Evolutionary conservation across 352 stramenopile species (phyloP).

Genomic region (Pythium sp.): DNA sequence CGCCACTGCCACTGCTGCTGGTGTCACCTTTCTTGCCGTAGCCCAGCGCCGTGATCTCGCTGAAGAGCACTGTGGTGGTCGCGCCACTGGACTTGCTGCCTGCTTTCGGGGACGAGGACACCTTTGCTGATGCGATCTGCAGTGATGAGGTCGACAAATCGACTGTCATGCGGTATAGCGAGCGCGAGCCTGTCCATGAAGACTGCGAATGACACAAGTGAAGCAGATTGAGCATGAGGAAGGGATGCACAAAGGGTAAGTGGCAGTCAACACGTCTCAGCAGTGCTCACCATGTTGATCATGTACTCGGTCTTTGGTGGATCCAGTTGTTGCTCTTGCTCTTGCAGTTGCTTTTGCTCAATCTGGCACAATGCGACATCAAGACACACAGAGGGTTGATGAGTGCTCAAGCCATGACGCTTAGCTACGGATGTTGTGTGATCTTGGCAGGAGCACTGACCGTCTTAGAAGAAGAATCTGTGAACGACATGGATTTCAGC

Average conservation of each 20-base stretch:
- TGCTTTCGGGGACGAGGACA: conserved; percentile 24
- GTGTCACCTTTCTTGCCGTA: conserved; percentile 15
- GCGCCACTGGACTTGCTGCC: conserved; percentile 21
- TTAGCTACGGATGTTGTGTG: background rate
- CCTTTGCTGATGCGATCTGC: conserved; percentile 27
- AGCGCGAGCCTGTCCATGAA: conserved; percentile 44
- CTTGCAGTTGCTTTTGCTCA: conserved; percentile 1
- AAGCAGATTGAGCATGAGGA: background rate
- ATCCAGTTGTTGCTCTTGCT: conserved; percentile 1
- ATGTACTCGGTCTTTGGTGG: conserved; percentile 29
- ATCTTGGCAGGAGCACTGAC: background rate
- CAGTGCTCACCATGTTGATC: conserved; percentile 42
- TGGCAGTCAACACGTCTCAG: background rate
- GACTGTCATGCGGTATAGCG: conserved; percentile 34
- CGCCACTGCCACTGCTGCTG: conserved; percentile 1
- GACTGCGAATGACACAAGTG: conserved; percentile 15
- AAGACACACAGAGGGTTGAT: background rate
- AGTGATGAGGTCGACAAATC: conserved; percentile 24
- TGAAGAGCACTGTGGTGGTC: conserved; percentile 24
- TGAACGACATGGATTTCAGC: conserved; percentile 13
- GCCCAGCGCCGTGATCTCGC: conserved; percentile 40
- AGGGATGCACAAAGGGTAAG: background rate
- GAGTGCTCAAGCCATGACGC: background rate
- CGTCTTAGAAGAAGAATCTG: conserved; percentile 12
- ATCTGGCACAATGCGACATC: background rate